These are phyloP conservation scores for Trichoderma simmonsii DNA, from an alignment of 2,329 filamentous ascomycete species.

Conservation along the genomic window DNA sequence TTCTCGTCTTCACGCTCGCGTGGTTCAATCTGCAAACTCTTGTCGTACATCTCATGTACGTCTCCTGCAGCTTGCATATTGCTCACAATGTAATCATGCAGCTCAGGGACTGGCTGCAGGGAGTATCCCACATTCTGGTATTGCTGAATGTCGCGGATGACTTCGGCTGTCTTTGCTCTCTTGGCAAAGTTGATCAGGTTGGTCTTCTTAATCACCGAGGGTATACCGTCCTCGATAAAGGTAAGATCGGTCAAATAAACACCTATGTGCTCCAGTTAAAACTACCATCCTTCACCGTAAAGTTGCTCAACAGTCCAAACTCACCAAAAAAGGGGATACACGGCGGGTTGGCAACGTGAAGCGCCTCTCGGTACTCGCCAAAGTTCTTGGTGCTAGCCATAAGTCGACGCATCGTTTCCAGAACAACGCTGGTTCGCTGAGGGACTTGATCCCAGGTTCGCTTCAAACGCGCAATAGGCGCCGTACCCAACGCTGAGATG, in stretches of 20 bases:
- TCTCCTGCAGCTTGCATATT: conserved; percentile 96
- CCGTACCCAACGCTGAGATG: conserved; percentile 90
- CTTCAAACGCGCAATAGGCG: conserved; percentile 89
- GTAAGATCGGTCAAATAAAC: conserved; percentile 97
- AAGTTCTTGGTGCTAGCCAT: conserved; percentile 99
- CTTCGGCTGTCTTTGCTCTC: conserved; percentile 94
- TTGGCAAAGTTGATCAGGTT: conserved; percentile 99
- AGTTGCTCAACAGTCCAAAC: background rate
- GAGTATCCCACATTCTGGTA: conserved; percentile 98
- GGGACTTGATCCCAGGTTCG: conserved; percentile 94
- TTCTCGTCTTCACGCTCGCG: conserved; percentile 98
- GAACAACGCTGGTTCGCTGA: conserved; percentile 70
- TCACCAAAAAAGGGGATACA: conserved; percentile 97
- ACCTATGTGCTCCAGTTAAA: conserved; percentile 49
- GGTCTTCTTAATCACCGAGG: conserved; percentile 92
- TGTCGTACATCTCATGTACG: conserved; percentile 99
- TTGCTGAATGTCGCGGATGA: conserved; percentile 97
- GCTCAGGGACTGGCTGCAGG: conserved; percentile 80
- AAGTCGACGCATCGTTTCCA: conserved; percentile 88
- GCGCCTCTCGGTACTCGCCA: conserved; percentile 87
- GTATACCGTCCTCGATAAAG: conserved; percentile 98
- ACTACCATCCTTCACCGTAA: no score
- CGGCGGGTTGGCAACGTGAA: conserved; percentile 90
- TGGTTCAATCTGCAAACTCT: conserved; percentile 88
- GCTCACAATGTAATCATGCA: conserved; percentile 94